These are phyloP conservation scores for Hypocrella siamensis DNA, from an alignment of 2,329 filamentous ascomycete species.

Conservation along the genomic window DNA sequence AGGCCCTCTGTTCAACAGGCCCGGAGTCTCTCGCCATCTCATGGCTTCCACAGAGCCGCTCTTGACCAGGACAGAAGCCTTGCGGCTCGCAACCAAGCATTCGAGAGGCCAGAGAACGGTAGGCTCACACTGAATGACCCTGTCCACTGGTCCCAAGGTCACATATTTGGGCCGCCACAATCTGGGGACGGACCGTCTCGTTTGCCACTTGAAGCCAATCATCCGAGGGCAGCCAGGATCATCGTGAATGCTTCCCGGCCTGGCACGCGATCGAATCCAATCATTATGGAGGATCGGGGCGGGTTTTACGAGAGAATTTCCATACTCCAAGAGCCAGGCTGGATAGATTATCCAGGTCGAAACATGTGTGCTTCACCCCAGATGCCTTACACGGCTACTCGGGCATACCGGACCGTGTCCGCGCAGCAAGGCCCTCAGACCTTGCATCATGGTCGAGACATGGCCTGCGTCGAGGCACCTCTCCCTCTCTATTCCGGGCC, in stretches of 20 bases:
- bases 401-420: conserved; percentile 5
- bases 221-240: conserved; percentile 12
- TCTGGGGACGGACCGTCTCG: background rate
- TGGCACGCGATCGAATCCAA: conserved; percentile 15
- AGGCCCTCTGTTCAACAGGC: conserved; percentile 6
- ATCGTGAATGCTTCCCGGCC: conserved; percentile 14
- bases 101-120: conserved; percentile 1
- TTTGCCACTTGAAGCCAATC: conserved; percentile 5
- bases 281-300: conserved; percentile 24
- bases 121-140: conserved; percentile 1
- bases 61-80: conserved; percentile 4
- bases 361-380: background rate
- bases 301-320: conserved; percentile 20
- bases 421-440: conserved; percentile 9
- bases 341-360: background rate
- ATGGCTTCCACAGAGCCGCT: background rate
- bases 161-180: background rate
- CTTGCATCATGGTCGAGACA: conserved; percentile 6
- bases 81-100: conserved; percentile 5
- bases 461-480: conserved; percentile 8
- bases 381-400: conserved; percentile 6
- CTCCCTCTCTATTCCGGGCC: conserved; percentile 3
- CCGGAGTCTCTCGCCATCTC: conserved; percentile 2
- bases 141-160: conserved; percentile 1
- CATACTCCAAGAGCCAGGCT: conserved; percentile 1